Evolutionary conservation across 148 eudicot genomes (phyloP).

Genomic region (Salicornia ramosissima): DNA sequence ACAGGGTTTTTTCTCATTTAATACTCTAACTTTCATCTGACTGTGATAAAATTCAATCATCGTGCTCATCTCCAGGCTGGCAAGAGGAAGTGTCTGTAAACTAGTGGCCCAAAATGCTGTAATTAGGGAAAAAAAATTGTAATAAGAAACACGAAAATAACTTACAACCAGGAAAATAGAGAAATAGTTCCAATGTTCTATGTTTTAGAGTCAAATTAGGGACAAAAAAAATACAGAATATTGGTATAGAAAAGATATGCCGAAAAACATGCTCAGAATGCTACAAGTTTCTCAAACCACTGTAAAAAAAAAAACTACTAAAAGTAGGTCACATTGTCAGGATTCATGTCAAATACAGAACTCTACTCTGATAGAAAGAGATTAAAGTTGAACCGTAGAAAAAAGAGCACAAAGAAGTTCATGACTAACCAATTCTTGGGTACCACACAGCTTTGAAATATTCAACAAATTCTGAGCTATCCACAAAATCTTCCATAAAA

Average conservation of each 20-base stretch:
- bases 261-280: no score
- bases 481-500: conserved; percentile 55
- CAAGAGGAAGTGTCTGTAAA: conserved; percentile 60
- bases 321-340: not conserved
- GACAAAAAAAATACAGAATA: not conserved
- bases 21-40: conserved; percentile 66
- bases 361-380: not conserved
- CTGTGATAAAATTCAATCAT: conserved; percentile 79
- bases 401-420: not conserved
- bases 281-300: no score
- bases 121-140: not conserved
- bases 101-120: conserved; percentile 57
- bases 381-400: not conserved
- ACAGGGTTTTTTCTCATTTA: conserved; percentile 49
- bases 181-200: not conserved
- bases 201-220: not conserved
- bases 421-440: conserved; percentile 68
- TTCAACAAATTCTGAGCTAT: conserved; percentile 61
- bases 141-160: not conserved
- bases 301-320: no score
- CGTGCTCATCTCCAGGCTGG: conserved; percentile 79
- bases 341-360: not conserved
- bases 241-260: no score
- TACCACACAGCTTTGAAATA: conserved; percentile 91
- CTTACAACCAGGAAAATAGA: not conserved